Evolutionary conservation across 768 basidiomycete species (phyloP), one percentile per base, ranked within the genome.

Genomic region (Chlorophyllum brunneum): DNA sequence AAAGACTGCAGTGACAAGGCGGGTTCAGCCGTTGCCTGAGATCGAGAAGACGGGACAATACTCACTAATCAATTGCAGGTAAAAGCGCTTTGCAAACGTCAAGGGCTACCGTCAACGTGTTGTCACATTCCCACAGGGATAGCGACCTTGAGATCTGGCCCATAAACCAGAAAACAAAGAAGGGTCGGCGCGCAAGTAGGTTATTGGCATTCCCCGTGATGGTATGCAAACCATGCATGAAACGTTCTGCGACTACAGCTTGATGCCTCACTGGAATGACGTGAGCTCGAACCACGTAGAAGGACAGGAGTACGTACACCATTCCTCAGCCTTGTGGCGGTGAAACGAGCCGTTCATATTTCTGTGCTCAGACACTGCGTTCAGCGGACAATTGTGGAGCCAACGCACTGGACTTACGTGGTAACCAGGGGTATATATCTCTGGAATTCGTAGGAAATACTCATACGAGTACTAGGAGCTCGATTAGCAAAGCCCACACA

Each of bases 161-260:
- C 83, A 86, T 84, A 61, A 88, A 86, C 85, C 85, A 88, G 63
- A 85, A 85, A 20, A 81, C 72, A 61, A 81, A 85, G 62, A 84
- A 85, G 8, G 86, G 86, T 51, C 85, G 69, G 13, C 77, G 70
- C 2, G 79, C 69, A 20, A 88, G 65, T 27, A 73, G 63, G 54
- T 80, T 76, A 34, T 62, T 70, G 22, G 70, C 61, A 55, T 74
- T 72, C 13, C 83, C 84, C 7, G 86, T 86, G 56, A 87, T 75
- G 2, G 76, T 74, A 48, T 78, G 74, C 38, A 88, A 67, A 7
- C 81, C 83, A 26, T 69, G 65, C 72, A 85, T 80, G 24, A 83
- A 74, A 27, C 80, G 78, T 49, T 80, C 75, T 23, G 81, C 81
- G 15, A 88, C 76, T 24, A 65, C 69, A 22, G 76, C 73, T 62